Evolutionary conservation across 371 early-diverging fungal species (phyloP), one percentile per base, ranked within the genome.

Genomic region (Mortierella polycephala): DNA sequence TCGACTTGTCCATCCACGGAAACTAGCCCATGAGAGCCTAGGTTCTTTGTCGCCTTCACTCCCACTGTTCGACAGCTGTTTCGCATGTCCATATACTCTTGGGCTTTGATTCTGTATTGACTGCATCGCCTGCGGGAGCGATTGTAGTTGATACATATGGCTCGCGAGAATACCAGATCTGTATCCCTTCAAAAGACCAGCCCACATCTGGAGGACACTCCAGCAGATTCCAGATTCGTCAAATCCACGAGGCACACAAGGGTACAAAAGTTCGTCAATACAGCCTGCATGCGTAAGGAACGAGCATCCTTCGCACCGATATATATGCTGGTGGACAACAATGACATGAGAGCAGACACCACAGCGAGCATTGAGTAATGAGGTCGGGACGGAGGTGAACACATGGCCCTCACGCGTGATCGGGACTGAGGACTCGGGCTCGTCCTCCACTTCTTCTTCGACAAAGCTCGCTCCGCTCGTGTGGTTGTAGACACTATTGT

Each of bases 141-240:
- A 61, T 39, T 71, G 79, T n/a, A 69, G 79, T 23, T 71, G 71
- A 2, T 61, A 41, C 18, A 83, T 80, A 8, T 72, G 46, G 60
- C 82, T 81, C 52, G 85, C 85, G 18, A 82, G 67, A 67, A 88
- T 84, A 0, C 87, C 88, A 7, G 86, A 74, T 56, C 95, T 82
- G 70, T 95, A 95, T 55, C 89, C 84, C 68, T 90, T 91, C 57
- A 95, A 69, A 20, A 95, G 81, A 0, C 93, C 92, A 6, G 93
- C 92, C 84, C 93, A 94, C 81, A 92, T 87, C 57, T 91, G 90
- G 50, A 95, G 79, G 49, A 94, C 93, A 7, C 91, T 85, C 57
- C 85, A 83, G 54, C 88, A 89, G 54, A 95, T 86, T 39, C 90
- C 92, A 44, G 83, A 71, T 67, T 94, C 94, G 67, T 92, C 87